Percentiles rank a stretch among this genome's conserved stretches.
Evolutionary conservation across 164 flowering plant species (phyloP).

Genomic region (Sextonia rubra): DNA sequence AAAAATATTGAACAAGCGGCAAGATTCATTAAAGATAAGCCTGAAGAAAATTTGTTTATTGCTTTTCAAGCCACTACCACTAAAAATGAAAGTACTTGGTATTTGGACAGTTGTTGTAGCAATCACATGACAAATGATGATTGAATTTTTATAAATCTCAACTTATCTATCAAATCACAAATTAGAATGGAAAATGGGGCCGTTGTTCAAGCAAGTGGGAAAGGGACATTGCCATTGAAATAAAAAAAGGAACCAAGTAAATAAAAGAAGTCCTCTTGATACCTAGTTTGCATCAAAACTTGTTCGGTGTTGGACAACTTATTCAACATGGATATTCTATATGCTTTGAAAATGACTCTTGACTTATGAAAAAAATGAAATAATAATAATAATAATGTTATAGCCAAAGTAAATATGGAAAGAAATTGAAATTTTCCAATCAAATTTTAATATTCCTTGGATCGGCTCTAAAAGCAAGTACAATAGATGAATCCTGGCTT

Average conservation of each 20-base stretch:
- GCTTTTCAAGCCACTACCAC: neutral
- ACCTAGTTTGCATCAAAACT: neutral
- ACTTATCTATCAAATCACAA: neutral
- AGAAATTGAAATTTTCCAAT: neutral
- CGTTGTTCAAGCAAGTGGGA: neutral
- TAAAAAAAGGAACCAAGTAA: too few relatives aligned
- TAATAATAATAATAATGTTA: neutral
- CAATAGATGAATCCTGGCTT: neutral
- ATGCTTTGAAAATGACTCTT: neutral
- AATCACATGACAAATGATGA: neutral
- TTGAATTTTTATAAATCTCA: too few relatives aligned
- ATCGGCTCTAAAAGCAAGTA: neutral
- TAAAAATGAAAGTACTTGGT: neutral
- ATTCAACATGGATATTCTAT: neutral
- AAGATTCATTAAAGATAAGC: neutral
- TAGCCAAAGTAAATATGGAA: neutral
- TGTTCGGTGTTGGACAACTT: neutral
- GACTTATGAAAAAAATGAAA: neutral
- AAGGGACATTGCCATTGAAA: too few relatives aligned
- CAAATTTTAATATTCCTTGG: neutral
- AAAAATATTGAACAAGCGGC: neutral
- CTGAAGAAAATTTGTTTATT: too few relatives aligned
- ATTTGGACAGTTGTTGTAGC: neutral
- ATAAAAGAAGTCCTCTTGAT: neutral
- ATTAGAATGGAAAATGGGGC: neutral